Percentiles rank a stretch among this genome's conserved stretches.
These are phyloP conservation scores for Phytophthora ramorum DNA, from an alignment of 352 stramenopile genomes.

Conservation along the genomic window DNA sequence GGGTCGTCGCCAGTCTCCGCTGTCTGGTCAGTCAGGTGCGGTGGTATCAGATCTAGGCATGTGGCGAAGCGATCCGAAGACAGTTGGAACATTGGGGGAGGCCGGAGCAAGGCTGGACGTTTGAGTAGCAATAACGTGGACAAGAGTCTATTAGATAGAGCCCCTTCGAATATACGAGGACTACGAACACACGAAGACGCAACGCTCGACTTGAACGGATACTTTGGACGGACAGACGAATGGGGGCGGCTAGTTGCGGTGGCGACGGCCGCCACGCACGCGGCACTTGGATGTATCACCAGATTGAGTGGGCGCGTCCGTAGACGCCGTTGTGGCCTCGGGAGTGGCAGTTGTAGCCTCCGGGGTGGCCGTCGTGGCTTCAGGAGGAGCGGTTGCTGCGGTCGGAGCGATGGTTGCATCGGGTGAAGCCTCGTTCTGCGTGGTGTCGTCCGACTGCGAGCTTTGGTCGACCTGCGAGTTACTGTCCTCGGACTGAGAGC, in stretches of 20 bases:
- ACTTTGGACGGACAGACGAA: constrained; percentile 22
- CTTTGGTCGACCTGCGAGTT: constrained; percentile 8
- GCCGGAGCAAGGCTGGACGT: constrained; percentile 3
- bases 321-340: constrained; percentile 8
- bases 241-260: constrained; percentile 18
- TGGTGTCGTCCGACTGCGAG: constrained; percentile 6
- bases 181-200: constrained; percentile 25
- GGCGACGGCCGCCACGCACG: constrained; percentile 18
- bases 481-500: not conserved
- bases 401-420: not conserved
- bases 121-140: constrained; percentile 16
- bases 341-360: constrained; percentile 12
- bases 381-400: not conserved
- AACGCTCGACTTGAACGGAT: constrained; percentile 29
- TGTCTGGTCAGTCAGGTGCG: constrained; percentile 20
- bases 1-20: constrained; percentile 10
- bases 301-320: constrained; percentile 11
- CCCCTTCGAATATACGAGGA: constrained; percentile 13
- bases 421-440: constrained; percentile 5
- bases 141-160: constrained; percentile 32
- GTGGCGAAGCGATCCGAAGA: constrained; percentile 8
- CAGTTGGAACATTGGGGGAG: constrained; percentile 5
- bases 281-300: constrained; percentile 34
- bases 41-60: constrained; percentile 13
- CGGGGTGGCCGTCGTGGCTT: constrained; percentile 8